phyloP scores from a whole-genome alignment of 768 basidiomycete genomes.

The Pleurotus tuoliensis region DNA sequence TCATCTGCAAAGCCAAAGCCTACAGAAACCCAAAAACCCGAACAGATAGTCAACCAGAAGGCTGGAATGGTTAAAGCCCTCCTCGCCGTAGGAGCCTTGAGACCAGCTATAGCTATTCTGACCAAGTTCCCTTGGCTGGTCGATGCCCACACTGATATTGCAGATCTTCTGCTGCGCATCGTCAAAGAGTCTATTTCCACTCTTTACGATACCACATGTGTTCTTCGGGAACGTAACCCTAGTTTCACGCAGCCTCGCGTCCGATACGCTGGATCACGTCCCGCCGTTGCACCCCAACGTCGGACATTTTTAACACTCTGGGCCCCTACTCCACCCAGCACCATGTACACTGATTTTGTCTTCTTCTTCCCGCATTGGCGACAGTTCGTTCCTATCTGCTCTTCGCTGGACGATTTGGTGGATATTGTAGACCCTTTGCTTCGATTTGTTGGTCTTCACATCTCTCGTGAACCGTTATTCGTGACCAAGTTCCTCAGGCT shows the following conservation, averaged over 20 bases:
- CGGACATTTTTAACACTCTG: constrained; percentile 69
- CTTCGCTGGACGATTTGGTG: constrained; percentile 62
- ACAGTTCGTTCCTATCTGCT: constrained; percentile 63
- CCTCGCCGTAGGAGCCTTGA: constrained; percentile 82
- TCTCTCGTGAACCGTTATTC: constrained; percentile 74
- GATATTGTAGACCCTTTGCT: constrained; percentile 78
- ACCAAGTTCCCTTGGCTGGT: constrained; percentile 83
- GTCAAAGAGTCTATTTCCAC: constrained; percentile 65
- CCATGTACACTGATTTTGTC: constrained; percentile 69
- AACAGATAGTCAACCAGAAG: constrained; percentile 62
- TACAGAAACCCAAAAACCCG: constrained; percentile 37
- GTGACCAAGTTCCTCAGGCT: constrained; percentile 79
- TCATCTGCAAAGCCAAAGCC: constrained; percentile 29
- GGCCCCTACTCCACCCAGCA: constrained; percentile 80
- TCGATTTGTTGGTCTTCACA: constrained; percentile 74
- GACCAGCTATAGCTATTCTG: constrained; percentile 74
- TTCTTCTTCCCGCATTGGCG: constrained; percentile 91
- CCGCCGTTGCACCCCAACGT: constrained; percentile 46
- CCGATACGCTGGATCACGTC: constrained; percentile 58
- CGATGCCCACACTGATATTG: constrained; percentile 76
- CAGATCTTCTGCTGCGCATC: constrained; percentile 80
- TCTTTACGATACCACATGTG: constrained; percentile 54
- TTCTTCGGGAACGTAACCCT: constrained; percentile 55
- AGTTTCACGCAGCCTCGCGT: constrained; percentile 62
- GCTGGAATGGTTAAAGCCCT: constrained; percentile 73